phyloP scores from a whole-genome alignment of 23 red algal genomes.

The Gracilaria domingensis region DNA sequence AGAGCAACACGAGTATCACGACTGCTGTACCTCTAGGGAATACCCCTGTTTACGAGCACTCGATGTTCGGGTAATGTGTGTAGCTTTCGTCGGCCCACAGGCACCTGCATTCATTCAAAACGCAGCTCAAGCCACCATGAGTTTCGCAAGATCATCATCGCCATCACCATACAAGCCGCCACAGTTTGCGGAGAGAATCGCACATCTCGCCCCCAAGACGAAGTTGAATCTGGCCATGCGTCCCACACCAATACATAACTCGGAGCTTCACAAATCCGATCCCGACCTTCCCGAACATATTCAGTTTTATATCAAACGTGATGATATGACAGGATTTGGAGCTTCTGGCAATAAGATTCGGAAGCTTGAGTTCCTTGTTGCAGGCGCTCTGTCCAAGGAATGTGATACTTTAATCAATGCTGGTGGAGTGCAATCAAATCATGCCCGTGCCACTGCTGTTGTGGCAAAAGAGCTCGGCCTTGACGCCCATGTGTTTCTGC shows the following conservation, averaged over 20 bases:
- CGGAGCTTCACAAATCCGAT: conserved; percentile 10
- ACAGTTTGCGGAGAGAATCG: conserved; percentile 29
- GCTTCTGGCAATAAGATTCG: conserved; percentile 77
- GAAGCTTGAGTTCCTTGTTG: conserved; percentile 82
- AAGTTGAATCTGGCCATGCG: conserved; percentile 49
- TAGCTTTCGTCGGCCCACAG: neutral
- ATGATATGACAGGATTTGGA: conserved; percentile 62
- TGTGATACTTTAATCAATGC: conserved; percentile 62
- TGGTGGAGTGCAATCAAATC: conserved; percentile 66
- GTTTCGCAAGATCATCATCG: conserved; percentile 11
- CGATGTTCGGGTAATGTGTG: neutral
- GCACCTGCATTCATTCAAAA: conserved; percentile 14
- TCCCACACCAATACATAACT: conserved; percentile 65
- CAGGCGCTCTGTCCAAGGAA: conserved; percentile 44
- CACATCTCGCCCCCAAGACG: conserved; percentile 19
- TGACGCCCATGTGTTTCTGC: conserved; percentile 71
- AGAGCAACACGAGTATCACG: too few relatives aligned
- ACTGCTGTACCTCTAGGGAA: too few relatives aligned
- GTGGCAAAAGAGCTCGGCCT: conserved; percentile 63
- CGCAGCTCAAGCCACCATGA: conserved; percentile 10
- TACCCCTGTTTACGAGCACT: neutral
- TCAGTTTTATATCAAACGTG: conserved; percentile 71
- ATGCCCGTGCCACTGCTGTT: conserved; percentile 71
- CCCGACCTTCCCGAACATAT: conserved; percentile 13
- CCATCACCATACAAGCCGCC: conserved; percentile 50